phyloP scores from a whole-genome alignment of 805 yeast genomes.

The Zygosaccharomyces siamensis region DNA sequence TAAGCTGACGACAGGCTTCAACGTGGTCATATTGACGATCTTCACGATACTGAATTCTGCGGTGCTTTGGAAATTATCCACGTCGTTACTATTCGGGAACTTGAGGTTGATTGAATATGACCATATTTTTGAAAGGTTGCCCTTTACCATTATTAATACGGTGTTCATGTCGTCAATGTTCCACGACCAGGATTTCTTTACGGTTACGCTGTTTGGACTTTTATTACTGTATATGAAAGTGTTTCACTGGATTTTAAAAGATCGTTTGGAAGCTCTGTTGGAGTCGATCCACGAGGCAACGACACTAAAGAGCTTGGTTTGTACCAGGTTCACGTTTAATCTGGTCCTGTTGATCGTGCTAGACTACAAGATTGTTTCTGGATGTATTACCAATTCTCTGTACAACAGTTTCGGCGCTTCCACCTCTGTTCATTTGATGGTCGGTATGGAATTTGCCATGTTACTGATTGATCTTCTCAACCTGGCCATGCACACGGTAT shows the following conservation, averaged over 20 bases:
- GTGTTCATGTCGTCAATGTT: conserved; percentile 54
- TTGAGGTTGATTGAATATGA: conserved; percentile 71
- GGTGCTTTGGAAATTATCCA: conserved; percentile 45
- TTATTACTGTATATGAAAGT: conserved; percentile 52
- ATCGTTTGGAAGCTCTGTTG: conserved; percentile 44
- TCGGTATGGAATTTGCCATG: conserved; percentile 73
- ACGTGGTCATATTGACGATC: conserved; percentile 40
- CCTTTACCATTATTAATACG: conserved; percentile 59
- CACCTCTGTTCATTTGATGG: conserved; percentile 56
- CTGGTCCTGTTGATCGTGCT: conserved; percentile 41
- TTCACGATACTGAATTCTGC: conserved; percentile 40
- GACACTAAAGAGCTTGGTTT: conserved; percentile 30
- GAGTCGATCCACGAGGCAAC: conserved; percentile 39
- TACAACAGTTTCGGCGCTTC: conserved; percentile 36
- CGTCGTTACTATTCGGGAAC: conserved; percentile 62
- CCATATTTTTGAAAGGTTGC: conserved; percentile 61
- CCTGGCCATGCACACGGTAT: conserved; percentile 17
- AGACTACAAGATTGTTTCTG: conserved; percentile 50
- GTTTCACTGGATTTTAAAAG: conserved; percentile 66
- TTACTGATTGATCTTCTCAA: conserved; percentile 49
- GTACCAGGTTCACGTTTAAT: conserved; percentile 42
- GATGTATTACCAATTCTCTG: conserved; percentile 45
- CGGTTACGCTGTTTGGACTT: conserved; percentile 39
- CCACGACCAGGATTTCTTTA: conserved; percentile 43
- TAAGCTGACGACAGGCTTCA: conserved; percentile 47